phyloP scores from a whole-genome alignment of 352 stramenopile genomes.

The Phytophthora pseudosyringae region DNA sequence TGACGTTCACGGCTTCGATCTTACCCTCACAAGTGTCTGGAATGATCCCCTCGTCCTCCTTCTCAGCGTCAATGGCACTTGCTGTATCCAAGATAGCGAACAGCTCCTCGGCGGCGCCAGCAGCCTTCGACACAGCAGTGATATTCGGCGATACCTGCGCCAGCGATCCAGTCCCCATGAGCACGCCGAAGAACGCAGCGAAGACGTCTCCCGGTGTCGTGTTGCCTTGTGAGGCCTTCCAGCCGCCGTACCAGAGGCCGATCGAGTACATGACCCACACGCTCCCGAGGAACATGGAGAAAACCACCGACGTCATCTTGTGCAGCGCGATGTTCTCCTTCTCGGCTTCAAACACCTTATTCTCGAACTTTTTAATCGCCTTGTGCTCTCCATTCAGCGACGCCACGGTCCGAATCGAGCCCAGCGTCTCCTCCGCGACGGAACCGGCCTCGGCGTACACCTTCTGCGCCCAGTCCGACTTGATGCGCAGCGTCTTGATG shows the following conservation, averaged over 20 bases:
- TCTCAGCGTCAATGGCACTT: too few relatives aligned
- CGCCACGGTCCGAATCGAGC: conserved; percentile 48
- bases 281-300: conserved; percentile 46
- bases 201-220: conserved; percentile 52
- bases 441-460: conserved; percentile 53
- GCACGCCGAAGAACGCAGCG: conserved; percentile 52
- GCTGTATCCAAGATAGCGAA: too few relatives aligned
- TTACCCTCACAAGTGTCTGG: too few relatives aligned
- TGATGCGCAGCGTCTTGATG: conserved; percentile 40
- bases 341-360: conserved; percentile 38
- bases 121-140: conserved; percentile 47
- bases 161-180: conserved; percentile 52
- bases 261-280: conserved; percentile 50
- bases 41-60: too few relatives aligned
- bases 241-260: conserved; percentile 62
- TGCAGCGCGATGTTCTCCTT: conserved; percentile 42
- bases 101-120: too few relatives aligned
- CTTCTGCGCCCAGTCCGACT: conserved; percentile 40
- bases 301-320: conserved; percentile 40
- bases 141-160: conserved; percentile 64
- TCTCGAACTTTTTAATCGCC: conserved; percentile 42
- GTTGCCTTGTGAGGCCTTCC: conserved; percentile 40
- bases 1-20: too few relatives aligned
- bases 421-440: conserved; percentile 53
- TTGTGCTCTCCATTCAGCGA: conserved; percentile 48